Percentiles rank a stretch among this genome's conserved stretches.
Evolutionary conservation across 306 rosid genomes (phyloP).

Genomic region (Prunus mira): DNA sequence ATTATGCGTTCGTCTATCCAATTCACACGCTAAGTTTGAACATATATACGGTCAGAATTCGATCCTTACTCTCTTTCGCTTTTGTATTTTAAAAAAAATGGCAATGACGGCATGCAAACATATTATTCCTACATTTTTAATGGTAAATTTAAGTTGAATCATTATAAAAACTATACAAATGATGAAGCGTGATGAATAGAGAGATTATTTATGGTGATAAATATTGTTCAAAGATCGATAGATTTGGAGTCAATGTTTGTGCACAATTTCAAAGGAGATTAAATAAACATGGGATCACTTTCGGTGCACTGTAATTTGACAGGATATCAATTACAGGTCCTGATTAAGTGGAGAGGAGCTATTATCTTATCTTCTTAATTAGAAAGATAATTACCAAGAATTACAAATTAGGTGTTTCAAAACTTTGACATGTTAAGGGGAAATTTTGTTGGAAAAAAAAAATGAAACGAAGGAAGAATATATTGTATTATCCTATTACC

Average conservation of each 20-base stretch:
- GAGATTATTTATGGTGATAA: neutral
- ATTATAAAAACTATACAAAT: neutral
- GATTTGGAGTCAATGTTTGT: constrained; percentile 15
- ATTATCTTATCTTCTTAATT: neutral
- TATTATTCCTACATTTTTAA: neutral
- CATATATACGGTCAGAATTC: too few species aligned
- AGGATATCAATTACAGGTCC: neutral
- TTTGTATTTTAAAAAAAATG: too few species aligned
- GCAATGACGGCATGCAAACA: neutral
- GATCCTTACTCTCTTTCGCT: too few species aligned
- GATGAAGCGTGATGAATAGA: constrained; percentile 1
- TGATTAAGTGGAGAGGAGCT: neutral
- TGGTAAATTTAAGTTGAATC: neutral
- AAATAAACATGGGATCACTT: neutral
- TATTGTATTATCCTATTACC: neutral
- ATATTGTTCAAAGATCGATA: neutral
- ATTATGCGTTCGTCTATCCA: neutral
- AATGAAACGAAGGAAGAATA: neutral
- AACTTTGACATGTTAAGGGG: neutral
- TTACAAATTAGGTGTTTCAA: neutral
- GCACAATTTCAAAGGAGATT: constrained; percentile 3
- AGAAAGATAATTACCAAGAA: neutral
- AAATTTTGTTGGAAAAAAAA: neutral
- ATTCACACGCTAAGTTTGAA: too few species aligned
- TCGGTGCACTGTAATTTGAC: neutral